Percentiles rank a stretch among this genome's conserved stretches.
Evolutionary conservation across 1,284 basidiomycete genomes (phyloP).

Genomic region (Rhodotorula sp.): DNA sequence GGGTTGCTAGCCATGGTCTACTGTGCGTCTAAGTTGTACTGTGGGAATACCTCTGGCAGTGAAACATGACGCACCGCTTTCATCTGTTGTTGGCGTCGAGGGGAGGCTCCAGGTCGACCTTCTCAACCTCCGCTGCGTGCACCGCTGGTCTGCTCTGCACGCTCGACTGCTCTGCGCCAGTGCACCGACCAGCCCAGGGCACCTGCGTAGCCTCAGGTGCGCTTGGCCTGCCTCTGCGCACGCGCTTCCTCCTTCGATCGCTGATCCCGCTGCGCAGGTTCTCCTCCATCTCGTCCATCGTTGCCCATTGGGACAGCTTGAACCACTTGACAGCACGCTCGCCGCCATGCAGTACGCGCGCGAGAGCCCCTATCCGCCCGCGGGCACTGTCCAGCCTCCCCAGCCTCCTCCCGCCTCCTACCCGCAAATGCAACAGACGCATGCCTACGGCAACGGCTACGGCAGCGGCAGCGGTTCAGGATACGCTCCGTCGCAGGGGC

Average conservation of each 20-base stretch:
- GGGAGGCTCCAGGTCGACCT: neutral
- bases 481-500: neutral
- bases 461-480: neutral
- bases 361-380: slow-evolving; percentile 25
- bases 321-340: neutral
- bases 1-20: too few relatives aligned
- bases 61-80: neutral
- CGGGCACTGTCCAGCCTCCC: slow-evolving; percentile 10
- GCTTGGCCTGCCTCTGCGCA: neutral
- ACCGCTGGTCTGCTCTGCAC: neutral
- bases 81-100: neutral
- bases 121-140: neutral
- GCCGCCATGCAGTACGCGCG: neutral
- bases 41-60: too few relatives aligned
- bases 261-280: neutral
- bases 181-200: neutral
- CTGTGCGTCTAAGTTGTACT: too few relatives aligned
- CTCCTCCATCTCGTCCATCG: neutral
- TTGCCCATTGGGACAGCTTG: neutral
- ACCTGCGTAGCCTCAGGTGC: neutral
- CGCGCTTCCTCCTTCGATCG: neutral
- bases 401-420: slow-evolving; percentile 14
- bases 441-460: slow-evolving; percentile 12
- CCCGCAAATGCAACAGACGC: slow-evolving; percentile 12
- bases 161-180: neutral